A percentile compares a stretch with the other conserved stretches of the same genome.
Conservation (phyloP, 192 early-diverging fungal species). For the Allomyces macrogynus region DNA sequence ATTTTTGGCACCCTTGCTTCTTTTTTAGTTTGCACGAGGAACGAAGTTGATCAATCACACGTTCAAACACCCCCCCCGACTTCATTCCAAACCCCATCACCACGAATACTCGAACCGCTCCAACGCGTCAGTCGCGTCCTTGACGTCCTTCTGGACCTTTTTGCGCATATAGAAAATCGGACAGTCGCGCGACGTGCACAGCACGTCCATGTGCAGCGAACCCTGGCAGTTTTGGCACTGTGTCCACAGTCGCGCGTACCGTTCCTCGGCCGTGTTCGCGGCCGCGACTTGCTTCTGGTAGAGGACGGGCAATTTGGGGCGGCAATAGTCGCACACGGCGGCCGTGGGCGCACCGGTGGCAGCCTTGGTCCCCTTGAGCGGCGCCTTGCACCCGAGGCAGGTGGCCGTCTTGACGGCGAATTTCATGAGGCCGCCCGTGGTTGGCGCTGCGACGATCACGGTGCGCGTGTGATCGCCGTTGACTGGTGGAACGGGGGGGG, state of each 20-base stretch:
- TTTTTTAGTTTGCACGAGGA: too few species aligned
- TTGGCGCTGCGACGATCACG: slow-evolving; percentile 72
- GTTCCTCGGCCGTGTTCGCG: slow-evolving; percentile 49
- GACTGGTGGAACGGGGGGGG: slow-evolving; percentile 14
- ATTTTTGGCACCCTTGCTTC: too few species aligned
- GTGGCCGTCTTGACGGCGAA: slow-evolving; percentile 83
- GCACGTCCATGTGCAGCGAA: slow-evolving; percentile 77
- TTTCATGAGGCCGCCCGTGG: slow-evolving; percentile 74
- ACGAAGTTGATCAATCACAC: too few species aligned
- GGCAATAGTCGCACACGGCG: slow-evolving; percentile 68
- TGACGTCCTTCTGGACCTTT: slow-evolving; percentile 81
- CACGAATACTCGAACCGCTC: slow-evolving; percentile 53
- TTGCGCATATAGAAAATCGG: slow-evolving; percentile 98
- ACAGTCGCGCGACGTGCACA: slow-evolving; percentile 88
- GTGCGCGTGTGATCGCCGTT: slow-evolving; percentile 51
- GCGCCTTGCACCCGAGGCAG: slow-evolving; percentile 79
- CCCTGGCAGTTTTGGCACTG: slow-evolving; percentile 96
- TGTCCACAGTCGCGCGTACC: slow-evolving; percentile 81
- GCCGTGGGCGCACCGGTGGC: slow-evolving; percentile 16
- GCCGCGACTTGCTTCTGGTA: slow-evolving; percentile 51
- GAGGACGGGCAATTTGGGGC: slow-evolving; percentile 42
- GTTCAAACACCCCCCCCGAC: too few species aligned
- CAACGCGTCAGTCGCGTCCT: slow-evolving; percentile 44
- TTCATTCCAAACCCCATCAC: slow-evolving; percentile 9
- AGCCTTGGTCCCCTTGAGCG: slow-evolving; percentile 31